Percentiles rank a stretch among this genome's conserved stretches.
These are phyloP conservation scores for Lachnellula suecica DNA, from an alignment of 2,329 filamentous ascomycete genomes.

Conservation along the genomic window DNA sequence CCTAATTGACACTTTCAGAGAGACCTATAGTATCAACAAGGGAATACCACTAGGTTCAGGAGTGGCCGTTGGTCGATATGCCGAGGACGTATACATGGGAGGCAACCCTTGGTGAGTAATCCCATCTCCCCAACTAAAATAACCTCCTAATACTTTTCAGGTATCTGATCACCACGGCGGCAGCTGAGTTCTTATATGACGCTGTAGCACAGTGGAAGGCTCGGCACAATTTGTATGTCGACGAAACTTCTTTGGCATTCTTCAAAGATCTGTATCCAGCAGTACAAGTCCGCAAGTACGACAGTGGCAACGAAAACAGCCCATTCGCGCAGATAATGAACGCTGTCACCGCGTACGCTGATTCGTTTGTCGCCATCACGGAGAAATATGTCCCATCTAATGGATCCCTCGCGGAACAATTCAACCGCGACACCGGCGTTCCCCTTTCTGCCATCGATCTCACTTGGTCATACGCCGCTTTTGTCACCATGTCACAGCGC, in stretches of 20 bases:
- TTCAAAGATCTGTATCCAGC: constrained; percentile 65
- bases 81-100: constrained; percentile 71
- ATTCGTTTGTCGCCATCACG: constrained; percentile 51
- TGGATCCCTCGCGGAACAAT: constrained; percentile 68
- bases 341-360: constrained; percentile 62
- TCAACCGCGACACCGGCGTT: constrained; percentile 49
- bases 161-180: constrained; percentile 71
- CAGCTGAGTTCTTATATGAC: constrained; percentile 78
- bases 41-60: constrained; percentile 60
- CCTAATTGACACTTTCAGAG: constrained; percentile 71
- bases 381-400: constrained; percentile 51
- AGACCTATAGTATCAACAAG: constrained; percentile 63
- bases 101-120: constrained; percentile 68
- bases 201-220: constrained; percentile 70
- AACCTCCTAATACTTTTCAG: constrained; percentile 8
- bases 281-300: constrained; percentile 62
- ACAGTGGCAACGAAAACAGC: constrained; percentile 55
- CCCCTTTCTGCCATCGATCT: constrained; percentile 64
- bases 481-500: constrained; percentile 60
- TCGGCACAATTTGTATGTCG: constrained; percentile 61
- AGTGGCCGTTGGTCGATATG: constrained; percentile 64
- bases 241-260: constrained; percentile 64
- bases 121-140: background rate
- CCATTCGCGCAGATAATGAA: constrained; percentile 47
- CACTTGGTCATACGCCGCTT: constrained; percentile 74